These are phyloP conservation scores for Botrytis galanthina DNA, from an alignment of 2,329 filamentous ascomycete species.

Conservation along the genomic window DNA sequence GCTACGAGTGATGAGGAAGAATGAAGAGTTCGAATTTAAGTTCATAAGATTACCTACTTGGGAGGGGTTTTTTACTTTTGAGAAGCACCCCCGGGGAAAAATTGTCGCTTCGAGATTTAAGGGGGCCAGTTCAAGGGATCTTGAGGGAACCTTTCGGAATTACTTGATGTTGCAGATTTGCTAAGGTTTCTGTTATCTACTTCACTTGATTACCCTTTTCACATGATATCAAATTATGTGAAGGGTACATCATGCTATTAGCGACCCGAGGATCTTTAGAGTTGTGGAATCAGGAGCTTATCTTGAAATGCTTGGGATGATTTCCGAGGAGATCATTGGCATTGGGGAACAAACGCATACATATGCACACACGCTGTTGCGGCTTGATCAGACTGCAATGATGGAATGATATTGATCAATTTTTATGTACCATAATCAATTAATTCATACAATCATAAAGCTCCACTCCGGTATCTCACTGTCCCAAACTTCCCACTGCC, in stretches of 20 bases:
- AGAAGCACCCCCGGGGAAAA: not conserved
- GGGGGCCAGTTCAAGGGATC: not conserved
- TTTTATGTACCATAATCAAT: not conserved
- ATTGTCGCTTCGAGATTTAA: not conserved
- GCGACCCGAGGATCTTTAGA: not conserved
- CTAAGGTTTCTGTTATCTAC: not conserved
- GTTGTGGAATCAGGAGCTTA: not conserved
- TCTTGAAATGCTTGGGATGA: not conserved
- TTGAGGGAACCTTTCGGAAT: not conserved
- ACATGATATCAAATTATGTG: not conserved
- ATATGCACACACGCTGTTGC: not conserved
- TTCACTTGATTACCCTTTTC: not conserved
- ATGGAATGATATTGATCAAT: not conserved
- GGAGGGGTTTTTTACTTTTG: not conserved
- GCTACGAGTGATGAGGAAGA: slow-evolving; percentile 62
- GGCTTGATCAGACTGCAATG: not conserved
- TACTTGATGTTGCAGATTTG: not conserved
- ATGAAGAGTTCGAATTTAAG: slow-evolving; percentile 27
- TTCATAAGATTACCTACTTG: not conserved
- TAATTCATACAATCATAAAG: not conserved
- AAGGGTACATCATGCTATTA: not conserved
- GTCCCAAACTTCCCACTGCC: not conserved
- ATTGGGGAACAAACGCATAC: not conserved
- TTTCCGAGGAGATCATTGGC: not conserved
- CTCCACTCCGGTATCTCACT: not conserved